Percentiles rank a stretch among this genome's conserved stretches.
Conservation (phyloP, 805 yeast species). For the Ogataea nonfermentans region DNA sequence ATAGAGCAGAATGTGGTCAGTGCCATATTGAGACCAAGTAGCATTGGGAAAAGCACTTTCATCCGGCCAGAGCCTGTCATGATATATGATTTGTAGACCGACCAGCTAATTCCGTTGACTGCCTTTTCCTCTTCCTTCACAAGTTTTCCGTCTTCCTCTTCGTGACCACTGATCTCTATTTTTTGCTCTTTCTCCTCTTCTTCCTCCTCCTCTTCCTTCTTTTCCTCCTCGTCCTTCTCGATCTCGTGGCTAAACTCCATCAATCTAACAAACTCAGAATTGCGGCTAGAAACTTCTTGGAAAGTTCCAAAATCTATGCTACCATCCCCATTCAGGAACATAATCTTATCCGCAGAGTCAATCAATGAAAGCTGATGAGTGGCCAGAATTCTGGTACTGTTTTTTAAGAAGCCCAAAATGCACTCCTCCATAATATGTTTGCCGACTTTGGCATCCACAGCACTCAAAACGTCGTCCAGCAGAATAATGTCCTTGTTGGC, state of each 20-base stretch:
- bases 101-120: constrained; percentile 38
- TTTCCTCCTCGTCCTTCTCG: constrained; percentile 11
- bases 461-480: constrained; percentile 74
- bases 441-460: constrained; percentile 85
- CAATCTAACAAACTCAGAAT: constrained; percentile 47
- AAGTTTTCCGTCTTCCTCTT: constrained; percentile 30
- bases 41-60: constrained; percentile 31
- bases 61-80: constrained; percentile 58
- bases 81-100: constrained; percentile 51
- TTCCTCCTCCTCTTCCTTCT: constrained; percentile 31
- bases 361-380: constrained; percentile 79
- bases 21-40: constrained; percentile 19
- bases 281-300: constrained; percentile 47
- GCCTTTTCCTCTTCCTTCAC: constrained; percentile 33
- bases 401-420: constrained; percentile 51
- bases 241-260: constrained; percentile 39
- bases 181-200: constrained; percentile 18
- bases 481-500: constrained; percentile 63
- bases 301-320: constrained; percentile 57
- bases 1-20: constrained; percentile 50
- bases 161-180: constrained; percentile 45
- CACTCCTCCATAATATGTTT: constrained; percentile 71
- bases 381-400: constrained; percentile 68
- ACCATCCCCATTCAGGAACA: constrained; percentile 66
- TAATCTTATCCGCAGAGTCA: constrained; percentile 62